Evolutionary conservation across 2,329 filamentous ascomycete species (phyloP).

Genomic region (Aspergillus tanneri): DNA sequence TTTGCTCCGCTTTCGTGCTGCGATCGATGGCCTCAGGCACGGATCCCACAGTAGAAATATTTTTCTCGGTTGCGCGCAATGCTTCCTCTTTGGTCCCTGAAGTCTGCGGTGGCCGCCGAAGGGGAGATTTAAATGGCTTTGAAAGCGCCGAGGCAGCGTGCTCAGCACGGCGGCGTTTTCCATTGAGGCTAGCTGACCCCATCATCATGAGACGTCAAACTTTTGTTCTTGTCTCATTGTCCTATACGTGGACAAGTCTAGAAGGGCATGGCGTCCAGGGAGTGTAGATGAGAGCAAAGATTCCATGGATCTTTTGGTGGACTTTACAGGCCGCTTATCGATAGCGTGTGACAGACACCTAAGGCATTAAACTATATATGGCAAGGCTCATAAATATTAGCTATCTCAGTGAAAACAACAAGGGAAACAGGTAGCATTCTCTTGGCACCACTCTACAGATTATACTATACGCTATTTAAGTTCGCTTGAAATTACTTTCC

Average conservation of each 20-base stretch:
- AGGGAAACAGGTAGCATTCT: not conserved
- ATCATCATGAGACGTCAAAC: conserved; percentile 8
- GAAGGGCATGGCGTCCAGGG: not conserved
- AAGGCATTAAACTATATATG: too few relatives aligned
- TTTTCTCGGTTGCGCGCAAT: conserved; percentile 1
- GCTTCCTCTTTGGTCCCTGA: conserved; percentile 10
- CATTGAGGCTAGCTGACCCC: conserved; percentile 32
- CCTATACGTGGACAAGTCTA: not conserved
- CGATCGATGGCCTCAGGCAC: not conserved
- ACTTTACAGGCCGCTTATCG: conserved; percentile 15
- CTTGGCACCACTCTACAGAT: too few relatives aligned
- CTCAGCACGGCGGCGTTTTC: conserved; percentile 65
- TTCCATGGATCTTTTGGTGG: too few relatives aligned
- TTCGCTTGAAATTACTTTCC: too few relatives aligned
- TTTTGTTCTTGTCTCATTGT: conserved; percentile 1
- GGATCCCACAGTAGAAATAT: too few relatives aligned
- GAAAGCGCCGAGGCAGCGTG: conserved; percentile 58
- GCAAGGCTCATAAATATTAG: not conserved
- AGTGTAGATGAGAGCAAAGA: not conserved
- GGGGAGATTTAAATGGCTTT: conserved; percentile 71
- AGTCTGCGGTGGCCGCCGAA: conserved; percentile 47
- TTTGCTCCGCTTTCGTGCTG: not conserved
- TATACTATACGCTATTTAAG: too few relatives aligned
- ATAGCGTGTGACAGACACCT: conserved; percentile 10
- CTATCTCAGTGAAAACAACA: not conserved